Conservation (phyloP, 495 filamentous ascomycete genomes). For the Talaromyces thailandensis region DNA sequence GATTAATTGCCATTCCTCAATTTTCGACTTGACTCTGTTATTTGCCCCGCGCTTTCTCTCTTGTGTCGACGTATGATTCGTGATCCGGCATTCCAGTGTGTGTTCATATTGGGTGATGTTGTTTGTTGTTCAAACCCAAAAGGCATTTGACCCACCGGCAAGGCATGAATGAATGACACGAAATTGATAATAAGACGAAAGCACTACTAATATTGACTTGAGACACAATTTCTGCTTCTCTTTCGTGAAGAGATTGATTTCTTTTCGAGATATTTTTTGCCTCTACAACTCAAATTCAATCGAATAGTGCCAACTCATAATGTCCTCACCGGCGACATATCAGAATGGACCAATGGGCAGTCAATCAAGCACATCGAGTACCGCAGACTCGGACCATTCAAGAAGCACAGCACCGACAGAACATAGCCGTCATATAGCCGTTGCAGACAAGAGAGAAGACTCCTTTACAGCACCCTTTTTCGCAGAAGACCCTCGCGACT, state of each 20-base stretch:
- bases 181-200: background rate
- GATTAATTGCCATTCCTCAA: background rate
- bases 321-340: constrained; percentile 10
- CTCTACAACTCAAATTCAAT: background rate
- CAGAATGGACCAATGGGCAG: constrained; percentile 27
- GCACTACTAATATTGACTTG: background rate
- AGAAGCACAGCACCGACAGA: constrained; percentile 61
- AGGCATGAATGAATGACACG: background rate
- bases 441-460: constrained; percentile 29
- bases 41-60: background rate
- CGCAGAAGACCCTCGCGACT: constrained; percentile 48
- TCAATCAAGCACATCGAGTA: constrained; percentile 43
- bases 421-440: constrained; percentile 44
- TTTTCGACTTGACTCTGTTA: background rate
- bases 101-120: background rate
- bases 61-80: background rate
- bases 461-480: constrained; percentile 23
- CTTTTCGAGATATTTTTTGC: background rate
- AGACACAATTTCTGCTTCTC: background rate
- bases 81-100: background rate
- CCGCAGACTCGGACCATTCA: constrained; percentile 55
- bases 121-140: constrained; percentile 1
- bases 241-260: too few relatives aligned
- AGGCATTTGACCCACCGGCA: background rate
- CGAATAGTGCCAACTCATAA: background rate